A percentile compares a stretch with the other conserved stretches of the same genome.
Conservation (phyloP, 75 land plant genomes). For the Selaginella tamariscina region DNA sequence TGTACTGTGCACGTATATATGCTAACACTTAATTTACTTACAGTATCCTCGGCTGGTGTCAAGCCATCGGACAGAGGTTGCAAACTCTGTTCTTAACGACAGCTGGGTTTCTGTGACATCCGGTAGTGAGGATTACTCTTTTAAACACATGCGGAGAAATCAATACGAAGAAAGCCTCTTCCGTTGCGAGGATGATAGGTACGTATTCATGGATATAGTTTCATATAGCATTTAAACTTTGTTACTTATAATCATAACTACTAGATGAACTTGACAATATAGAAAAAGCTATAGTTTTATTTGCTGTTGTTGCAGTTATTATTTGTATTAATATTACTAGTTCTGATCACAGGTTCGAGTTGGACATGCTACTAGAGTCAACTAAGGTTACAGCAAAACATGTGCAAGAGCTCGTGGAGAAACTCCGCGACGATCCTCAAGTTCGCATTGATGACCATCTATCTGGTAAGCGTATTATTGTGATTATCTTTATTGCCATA, state of each 20-base stretch:
- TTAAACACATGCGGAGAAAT: conserved; percentile 34
- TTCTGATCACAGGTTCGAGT: conserved; percentile 48
- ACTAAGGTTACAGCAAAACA: conserved; percentile 55
- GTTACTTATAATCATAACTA: neutral
- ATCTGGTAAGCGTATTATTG: conserved; percentile 48
- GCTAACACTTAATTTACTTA: neutral
- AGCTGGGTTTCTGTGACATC: conserved; percentile 35
- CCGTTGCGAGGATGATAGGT: conserved; percentile 36
- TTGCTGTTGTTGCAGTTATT: too few species aligned
- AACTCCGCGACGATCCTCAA: conserved; percentile 46
- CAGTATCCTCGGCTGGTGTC: conserved; percentile 22
- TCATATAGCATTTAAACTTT: neutral
- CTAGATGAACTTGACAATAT: too few species aligned
- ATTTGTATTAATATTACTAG: too few species aligned
- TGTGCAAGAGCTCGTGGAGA: conserved; percentile 60
- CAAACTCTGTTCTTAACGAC: conserved; percentile 25
- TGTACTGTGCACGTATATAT: too few species aligned
- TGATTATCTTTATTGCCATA: too few species aligned
- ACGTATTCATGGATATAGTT: too few species aligned
- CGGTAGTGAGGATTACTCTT: conserved; percentile 34
- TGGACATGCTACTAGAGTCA: conserved; percentile 85
- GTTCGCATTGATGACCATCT: conserved; percentile 58
- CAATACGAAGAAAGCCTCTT: conserved; percentile 35
- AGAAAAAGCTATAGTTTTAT: too few species aligned
- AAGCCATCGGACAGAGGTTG: conserved; percentile 22